Evolutionary conservation across 495 filamentous ascomycete genomes (phyloP), one percentile per base, ranked within the genome.

Genomic region (Penicillium chermesinum): DNA sequence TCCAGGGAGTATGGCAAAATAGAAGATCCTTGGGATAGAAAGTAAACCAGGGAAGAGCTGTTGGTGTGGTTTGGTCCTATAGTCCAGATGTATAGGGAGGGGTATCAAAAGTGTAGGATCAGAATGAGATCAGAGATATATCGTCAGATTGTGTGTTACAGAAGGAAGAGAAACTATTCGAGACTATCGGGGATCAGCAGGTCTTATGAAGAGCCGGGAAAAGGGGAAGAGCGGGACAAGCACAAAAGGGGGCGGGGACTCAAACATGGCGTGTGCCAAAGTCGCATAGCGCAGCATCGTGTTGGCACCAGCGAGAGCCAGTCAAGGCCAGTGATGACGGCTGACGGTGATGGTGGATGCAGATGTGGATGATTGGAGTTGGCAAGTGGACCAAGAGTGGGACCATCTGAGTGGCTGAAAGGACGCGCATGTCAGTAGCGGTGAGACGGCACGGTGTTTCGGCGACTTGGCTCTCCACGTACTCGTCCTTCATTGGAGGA

Each of bases 211-310:
- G 40, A 13, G 25, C 17, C n/a, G 22, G 40, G 22, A 25, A 32
- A 25, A 15, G 43, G 34, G 20, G 16, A 19, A 41, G 52, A 48
- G 41, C 20, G 17, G 32, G 46, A 53, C 33, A 44, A 35, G 35
- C 25, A 34, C 34, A 8, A 48, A 53, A 50, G 48, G 39, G 12
- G 49, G 51, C 52, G 52, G 57, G 53, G 41, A 40, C 19, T 51
- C 43, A 55, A 56, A 58, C 46, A 60, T 61, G 58, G 62, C 62
- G 65, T 58, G 63, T 64, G 64, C 54, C 62, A 58, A 52, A 51
- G 46, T 45, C 52, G 57, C 58, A 64, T 56, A 10, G 50, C 61
- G 62, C 64, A 64, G 57, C 49, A 53, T 43, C 52, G 58, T 61
- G 60, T 57, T 62, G 49, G 57, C 55, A 62, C 53, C 48, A 55